Evolutionary conservation across 2,329 filamentous ascomycete species (phyloP).

Genomic region (Colletotrichum higginsianum): DNA sequence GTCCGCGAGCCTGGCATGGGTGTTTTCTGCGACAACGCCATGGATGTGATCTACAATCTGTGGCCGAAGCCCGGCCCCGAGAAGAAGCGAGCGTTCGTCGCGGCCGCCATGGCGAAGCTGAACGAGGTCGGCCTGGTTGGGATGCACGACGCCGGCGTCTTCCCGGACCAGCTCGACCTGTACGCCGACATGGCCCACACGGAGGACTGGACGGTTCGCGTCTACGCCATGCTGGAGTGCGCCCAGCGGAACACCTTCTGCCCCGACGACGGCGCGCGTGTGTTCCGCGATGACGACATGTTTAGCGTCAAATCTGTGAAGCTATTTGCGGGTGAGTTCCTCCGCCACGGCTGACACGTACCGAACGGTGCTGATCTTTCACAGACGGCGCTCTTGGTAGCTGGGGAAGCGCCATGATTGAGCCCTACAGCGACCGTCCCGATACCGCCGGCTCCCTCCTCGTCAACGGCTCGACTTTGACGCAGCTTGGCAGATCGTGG

Average conservation of each 20-base stretch:
- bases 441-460: constrained; percentile 75
- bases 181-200: constrained; percentile 65
- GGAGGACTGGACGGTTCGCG: constrained; percentile 71
- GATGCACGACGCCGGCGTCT: constrained; percentile 77
- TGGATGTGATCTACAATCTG: constrained; percentile 70
- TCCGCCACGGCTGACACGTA: no score
- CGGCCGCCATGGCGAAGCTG: constrained; percentile 72
- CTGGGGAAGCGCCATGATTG: constrained; percentile 81
- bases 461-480: constrained; percentile 73
- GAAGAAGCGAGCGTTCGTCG: constrained; percentile 69
- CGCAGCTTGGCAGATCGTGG: constrained; percentile 70
- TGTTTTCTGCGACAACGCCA: constrained; percentile 82
- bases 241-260: constrained; percentile 76
- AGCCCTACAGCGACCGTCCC: constrained; percentile 76
- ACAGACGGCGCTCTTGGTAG: constrained; percentile 78
- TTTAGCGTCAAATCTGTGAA: constrained; percentile 76
- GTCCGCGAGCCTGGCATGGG: constrained; percentile 73
- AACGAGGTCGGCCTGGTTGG: constrained; percentile 78
- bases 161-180: constrained; percentile 67
- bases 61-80: constrained; percentile 70
- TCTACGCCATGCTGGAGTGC: constrained; percentile 80
- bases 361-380: constrained; percentile 32
- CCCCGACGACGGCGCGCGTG: constrained; percentile 62
- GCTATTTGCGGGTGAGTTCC: constrained; percentile 72
- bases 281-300: constrained; percentile 63